Percentiles rank a stretch among this genome's conserved stretches.
These are phyloP conservation scores for Simplicillium sp. DNA, from an alignment of 2,329 filamentous ascomycete species.

Conservation along the genomic window DNA sequence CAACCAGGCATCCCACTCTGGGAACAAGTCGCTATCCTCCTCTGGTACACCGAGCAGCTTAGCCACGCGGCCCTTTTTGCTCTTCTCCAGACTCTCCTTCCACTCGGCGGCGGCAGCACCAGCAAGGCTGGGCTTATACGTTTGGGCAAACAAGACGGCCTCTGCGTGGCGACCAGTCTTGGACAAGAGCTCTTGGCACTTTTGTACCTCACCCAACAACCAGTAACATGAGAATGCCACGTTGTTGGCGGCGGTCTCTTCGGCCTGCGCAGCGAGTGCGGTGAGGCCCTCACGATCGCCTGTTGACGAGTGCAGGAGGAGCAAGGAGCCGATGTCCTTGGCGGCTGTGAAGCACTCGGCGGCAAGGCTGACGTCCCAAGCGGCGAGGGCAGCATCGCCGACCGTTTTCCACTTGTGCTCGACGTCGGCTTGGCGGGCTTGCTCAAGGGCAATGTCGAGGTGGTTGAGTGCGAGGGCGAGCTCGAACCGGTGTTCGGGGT, in stretches of 20 bases:
- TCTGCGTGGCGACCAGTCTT: slow-evolving; percentile 75
- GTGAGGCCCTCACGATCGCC: slow-evolving; percentile 67
- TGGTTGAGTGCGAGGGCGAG: slow-evolving; percentile 76
- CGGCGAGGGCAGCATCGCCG: slow-evolving; percentile 78
- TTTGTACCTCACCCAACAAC: slow-evolving; percentile 75
- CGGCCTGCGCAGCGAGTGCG: slow-evolving; percentile 64
- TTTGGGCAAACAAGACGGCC: slow-evolving; percentile 86
- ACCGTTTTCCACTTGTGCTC: slow-evolving; percentile 99
- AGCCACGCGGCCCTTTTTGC: slow-evolving; percentile 75
- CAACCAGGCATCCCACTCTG: slow-evolving; percentile 90
- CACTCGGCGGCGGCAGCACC: slow-evolving; percentile 60
- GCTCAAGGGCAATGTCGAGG: slow-evolving; percentile 73
- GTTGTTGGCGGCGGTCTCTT: slow-evolving; percentile 74
- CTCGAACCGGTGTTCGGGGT: slow-evolving; percentile 94
- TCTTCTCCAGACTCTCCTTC: slow-evolving; percentile 77
- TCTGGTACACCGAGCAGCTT: slow-evolving; percentile 76
- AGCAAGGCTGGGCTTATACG: slow-evolving; percentile 79
- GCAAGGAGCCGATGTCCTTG: slow-evolving; percentile 79
- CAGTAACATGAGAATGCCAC: slow-evolving; percentile 86
- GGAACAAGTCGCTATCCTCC: slow-evolving; percentile 82
- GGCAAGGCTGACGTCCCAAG: slow-evolving; percentile 80
- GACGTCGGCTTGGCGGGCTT: slow-evolving; percentile 73
- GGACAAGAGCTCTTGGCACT: slow-evolving; percentile 69
- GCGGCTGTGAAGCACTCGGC: slow-evolving; percentile 89
- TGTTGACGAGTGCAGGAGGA: slow-evolving; percentile 82